Conservation (phyloP, 257 asterid genomes). For the Haberlea rhodopensis region DNA sequence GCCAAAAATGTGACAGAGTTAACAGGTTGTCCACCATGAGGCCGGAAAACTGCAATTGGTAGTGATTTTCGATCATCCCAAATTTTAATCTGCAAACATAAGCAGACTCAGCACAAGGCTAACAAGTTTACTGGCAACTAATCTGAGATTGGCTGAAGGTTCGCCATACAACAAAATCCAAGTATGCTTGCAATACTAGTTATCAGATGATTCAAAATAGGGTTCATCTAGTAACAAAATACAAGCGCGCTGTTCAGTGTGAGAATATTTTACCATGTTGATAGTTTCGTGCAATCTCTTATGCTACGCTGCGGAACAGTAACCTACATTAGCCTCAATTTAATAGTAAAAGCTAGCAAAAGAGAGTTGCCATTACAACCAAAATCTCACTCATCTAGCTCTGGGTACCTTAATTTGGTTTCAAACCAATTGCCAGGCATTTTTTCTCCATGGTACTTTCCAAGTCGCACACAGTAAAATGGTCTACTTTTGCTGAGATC, state of each 20-base stretch:
- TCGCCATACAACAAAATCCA: constrained; percentile 6
- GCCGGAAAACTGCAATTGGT: constrained; percentile 89
- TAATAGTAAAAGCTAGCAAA: too few relatives aligned
- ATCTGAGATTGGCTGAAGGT: constrained; percentile 11
- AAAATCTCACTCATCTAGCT: neutral
- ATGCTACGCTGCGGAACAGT: too few relatives aligned
- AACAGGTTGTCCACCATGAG: constrained; percentile 90
- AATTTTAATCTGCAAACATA: constrained; percentile 79
- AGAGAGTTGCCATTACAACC: too few relatives aligned
- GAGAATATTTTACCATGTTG: constrained; percentile 4
- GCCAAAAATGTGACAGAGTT: constrained; percentile 86
- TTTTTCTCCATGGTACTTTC: constrained; percentile 15
- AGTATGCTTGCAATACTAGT: constrained; percentile 18
- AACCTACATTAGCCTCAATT: too few relatives aligned
- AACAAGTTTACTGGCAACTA: neutral
- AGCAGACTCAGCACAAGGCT: constrained; percentile 5
- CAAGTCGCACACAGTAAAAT: neutral
- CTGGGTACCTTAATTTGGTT: neutral
- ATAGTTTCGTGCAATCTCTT: too few relatives aligned
- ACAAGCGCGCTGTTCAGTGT: neutral
- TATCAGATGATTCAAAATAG: constrained; percentile 10
- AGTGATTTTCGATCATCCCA: constrained; percentile 87
- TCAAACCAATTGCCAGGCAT: constrained; percentile 10
- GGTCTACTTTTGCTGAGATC: neutral
- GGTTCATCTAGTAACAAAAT: constrained; percentile 3